phyloP scores from a whole-genome alignment of 2,329 filamentous ascomycete species.

The Ophiostoma piceae region DNA sequence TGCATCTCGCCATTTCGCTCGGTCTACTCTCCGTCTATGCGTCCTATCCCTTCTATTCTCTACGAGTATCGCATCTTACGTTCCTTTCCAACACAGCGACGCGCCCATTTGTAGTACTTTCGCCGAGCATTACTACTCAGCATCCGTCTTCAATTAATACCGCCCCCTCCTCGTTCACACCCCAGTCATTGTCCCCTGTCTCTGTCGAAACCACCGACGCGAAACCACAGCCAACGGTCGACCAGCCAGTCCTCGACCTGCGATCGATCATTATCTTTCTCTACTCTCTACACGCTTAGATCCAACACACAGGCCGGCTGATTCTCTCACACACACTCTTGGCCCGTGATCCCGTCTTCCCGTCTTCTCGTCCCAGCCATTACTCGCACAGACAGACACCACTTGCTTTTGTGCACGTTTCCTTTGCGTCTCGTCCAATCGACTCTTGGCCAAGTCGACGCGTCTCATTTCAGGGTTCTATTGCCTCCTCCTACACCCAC shows the following conservation, averaged over 20 bases:
- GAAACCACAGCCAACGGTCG: constrained; percentile 3
- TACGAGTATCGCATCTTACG: background rate
- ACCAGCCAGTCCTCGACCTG: background rate
- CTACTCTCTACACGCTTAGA: background rate
- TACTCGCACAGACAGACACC: background rate
- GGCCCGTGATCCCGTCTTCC: constrained; percentile 9
- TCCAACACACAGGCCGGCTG: constrained; percentile 1
- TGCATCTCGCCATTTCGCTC: background rate
- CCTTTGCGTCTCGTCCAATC: background rate
- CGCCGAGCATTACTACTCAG: background rate
- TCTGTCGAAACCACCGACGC: constrained; percentile 2
- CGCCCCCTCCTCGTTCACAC: background rate
- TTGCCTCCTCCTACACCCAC: background rate
- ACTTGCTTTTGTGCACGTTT: background rate
- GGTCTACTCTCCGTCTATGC: background rate
- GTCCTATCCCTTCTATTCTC: no score
- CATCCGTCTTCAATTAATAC: constrained; percentile 2
- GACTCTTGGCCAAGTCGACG: background rate
- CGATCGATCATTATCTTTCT: background rate
- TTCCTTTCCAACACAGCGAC: background rate
- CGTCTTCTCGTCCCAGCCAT: background rate
- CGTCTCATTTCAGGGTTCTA: background rate
- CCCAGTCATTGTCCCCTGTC: constrained; percentile 10
- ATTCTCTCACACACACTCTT: background rate
- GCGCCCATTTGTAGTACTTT: background rate